Conservation (phyloP, 108 stramenopile genomes). For the Skeletonema grethae region DNA sequence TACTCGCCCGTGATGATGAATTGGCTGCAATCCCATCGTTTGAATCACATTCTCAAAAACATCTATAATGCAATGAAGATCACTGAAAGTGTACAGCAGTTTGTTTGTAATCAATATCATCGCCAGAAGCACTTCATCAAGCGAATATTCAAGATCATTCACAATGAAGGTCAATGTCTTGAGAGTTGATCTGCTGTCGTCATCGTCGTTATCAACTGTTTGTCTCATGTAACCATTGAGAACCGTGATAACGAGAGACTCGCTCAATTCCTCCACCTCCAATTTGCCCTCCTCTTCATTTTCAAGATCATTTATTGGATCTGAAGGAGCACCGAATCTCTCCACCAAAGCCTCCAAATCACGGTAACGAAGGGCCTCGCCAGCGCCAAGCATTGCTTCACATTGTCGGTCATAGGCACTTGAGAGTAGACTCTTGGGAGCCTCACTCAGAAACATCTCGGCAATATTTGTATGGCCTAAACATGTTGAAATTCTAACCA, state of each 20-base stretch:
- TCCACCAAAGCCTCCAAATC: not conserved
- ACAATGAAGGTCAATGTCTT: not conserved
- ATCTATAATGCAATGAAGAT: no score
- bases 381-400: not conserved
- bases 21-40: no score
- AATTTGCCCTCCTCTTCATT: not conserved
- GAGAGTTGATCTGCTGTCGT: not conserved
- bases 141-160: not conserved
- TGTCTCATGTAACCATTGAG: not conserved
- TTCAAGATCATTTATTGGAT: not conserved
- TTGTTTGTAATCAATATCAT: not conserved
- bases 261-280: not conserved
- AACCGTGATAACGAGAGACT: not conserved
- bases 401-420: not conserved
- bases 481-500: not conserved
- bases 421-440: not conserved
- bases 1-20: no score
- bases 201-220: not conserved
- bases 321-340: no score
- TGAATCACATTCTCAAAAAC: no score
- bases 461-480: not conserved
- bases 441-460: not conserved
- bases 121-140: constrained; percentile 4
- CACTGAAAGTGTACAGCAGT: no score
- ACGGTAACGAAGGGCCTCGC: not conserved